Base-by-base conservation (phyloP, 2,329 filamentous ascomycete species). In the Cercospora sesami region DNA sequence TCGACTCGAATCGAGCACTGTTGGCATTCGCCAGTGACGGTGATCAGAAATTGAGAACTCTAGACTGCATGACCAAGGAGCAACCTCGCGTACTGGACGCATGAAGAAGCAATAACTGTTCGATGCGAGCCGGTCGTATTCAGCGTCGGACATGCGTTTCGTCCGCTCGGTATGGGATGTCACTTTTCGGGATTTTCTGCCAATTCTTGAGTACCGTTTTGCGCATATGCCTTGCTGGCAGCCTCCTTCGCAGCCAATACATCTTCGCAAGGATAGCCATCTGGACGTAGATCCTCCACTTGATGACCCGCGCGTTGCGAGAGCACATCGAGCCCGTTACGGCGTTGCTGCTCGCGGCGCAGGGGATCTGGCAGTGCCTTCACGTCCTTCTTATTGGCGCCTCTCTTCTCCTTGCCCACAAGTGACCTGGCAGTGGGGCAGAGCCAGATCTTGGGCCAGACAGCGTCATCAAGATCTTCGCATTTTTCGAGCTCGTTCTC, bases 381-480 rank as follows among this genome's bases (percentile, higher is more conserved):
- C 3, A 70, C 70, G 31, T 72, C 65, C 79, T 74, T 74, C 59
- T 72, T 73, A n/a, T 16, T 42, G 8, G 67, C 71, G 14, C 72
- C 69, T 45, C 75, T 67, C 73, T 86, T 89, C 74, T 88, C 86
- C 76, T 90, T 91, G 2, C 89, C 89, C 59, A 91, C 86, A 77
- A 91, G 80, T 74, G 87, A 90, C 69, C 89, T 82, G 42, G 87
- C 86, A 60, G 86, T 89, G 14, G 87, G 85, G 74, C 88, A 88
- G 1, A 90, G 80, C 86, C 89, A 90, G 21, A 91, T 84, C 69
- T 83, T 81, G 1, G 89, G 89, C 16, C 88, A 89, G 1, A 78
- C 75, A 26, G 79, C 75, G 60, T 88, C 83, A 36, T 81, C 78
- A 36, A 87, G 83, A 23, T 80, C 76, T 60, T 82, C 79, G 68